Evolutionary conservation across 1,284 basidiomycete genomes (phyloP), one percentile per base, ranked within the genome.

Genomic region (Trichosporon sp.): DNA sequence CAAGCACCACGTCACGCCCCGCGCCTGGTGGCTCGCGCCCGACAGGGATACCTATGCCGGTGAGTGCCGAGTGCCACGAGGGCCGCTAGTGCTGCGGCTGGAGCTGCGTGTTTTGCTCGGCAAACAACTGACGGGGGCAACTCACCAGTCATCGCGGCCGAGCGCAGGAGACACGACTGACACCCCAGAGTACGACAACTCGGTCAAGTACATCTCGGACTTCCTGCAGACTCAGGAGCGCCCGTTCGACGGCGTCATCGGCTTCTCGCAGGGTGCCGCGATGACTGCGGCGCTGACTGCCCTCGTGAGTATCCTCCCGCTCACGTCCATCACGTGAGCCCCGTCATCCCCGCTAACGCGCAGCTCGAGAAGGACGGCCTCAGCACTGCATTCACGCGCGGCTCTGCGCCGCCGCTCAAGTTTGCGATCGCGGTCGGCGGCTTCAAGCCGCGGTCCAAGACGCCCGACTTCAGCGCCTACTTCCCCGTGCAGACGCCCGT

Each of bases 231-330:
- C 79, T 60, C 76, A 83, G 35, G 78, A 75, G 18, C 9, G 29
- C 3, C 83, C 83, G 0, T 86, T 85, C 62, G 83, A 85, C 68
- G 92, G 92, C 35, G 86, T 94, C 13, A 88, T 95, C 77, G 92
- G 92, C 4, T 93, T 92, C 81, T 91, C 91, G 70, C 92, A 95
- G 83, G 92, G 92, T 32, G 92, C 90, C 18, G 88, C 88, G 11
- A 88, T 93, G 84, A 92, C 91, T 34, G 89, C 88, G 5, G 77
- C 92, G 27, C 83, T 93, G 42, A 83, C 90, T 60, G 90, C 91
- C 47, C 78, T 93, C 78, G 92, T 92, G 76, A 65, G 88, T 81
- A 21, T 21, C 27, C n/a, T n/a, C n/a, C n/a, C n/a, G n/a, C n/a
- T n/a, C n/a, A n/a, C n/a, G n/a, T n/a, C n/a, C n/a, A n/a, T n/a